Evolutionary conservation across 176 grass and related monocot species (phyloP), one percentile per base, ranked within the genome.

Genomic region (Microstegium vimineum): DNA sequence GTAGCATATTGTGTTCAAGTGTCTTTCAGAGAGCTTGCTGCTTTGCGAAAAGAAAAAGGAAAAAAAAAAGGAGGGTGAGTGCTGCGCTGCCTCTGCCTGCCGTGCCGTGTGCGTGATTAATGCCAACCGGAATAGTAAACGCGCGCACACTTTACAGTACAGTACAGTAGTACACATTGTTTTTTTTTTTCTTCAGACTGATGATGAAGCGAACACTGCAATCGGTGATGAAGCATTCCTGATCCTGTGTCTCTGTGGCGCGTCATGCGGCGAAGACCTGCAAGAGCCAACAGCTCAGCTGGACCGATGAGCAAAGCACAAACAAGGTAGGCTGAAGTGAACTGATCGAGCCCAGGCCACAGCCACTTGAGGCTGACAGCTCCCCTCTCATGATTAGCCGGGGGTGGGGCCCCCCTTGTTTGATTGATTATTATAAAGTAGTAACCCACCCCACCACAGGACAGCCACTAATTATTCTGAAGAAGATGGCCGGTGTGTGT

Each of bases 291-390:
- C 43, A 46, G 4, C 42, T 43, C 42, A 13, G 1, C 42, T 14
- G 42, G 12, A 46, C 43, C n/a, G 43, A 5, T 43, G 42, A 11
- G 43, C 43, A 46, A 46, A 46, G 13, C 43, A 15, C 43, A 46
- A 5, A 15, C 14, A 46, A 46, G 43, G 3, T 11, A 40, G 8
- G 38, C 5, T 40, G 38, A 40, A 8, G 41, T 45, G 42, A 45
- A 45, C 42, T 33, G 33, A 33, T 2, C 33, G 47, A 51, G 51
- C 51, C 20, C 51, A 9, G n/a, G n/a, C n/a, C n/a, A n/a, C n/a
- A n/a, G 1, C 49, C 49, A 56, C 47, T n/a, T 15, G 41, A 69
- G 37, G 47, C 80, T 71, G 82, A 81, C 87, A 89, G 78, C 87
- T 46, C 77, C 22, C 18, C 4, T 61, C 42, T 56, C 68, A 80